Conservation (phyloP, 352 stramenopile species). For the Globisporangium splendens region DNA sequence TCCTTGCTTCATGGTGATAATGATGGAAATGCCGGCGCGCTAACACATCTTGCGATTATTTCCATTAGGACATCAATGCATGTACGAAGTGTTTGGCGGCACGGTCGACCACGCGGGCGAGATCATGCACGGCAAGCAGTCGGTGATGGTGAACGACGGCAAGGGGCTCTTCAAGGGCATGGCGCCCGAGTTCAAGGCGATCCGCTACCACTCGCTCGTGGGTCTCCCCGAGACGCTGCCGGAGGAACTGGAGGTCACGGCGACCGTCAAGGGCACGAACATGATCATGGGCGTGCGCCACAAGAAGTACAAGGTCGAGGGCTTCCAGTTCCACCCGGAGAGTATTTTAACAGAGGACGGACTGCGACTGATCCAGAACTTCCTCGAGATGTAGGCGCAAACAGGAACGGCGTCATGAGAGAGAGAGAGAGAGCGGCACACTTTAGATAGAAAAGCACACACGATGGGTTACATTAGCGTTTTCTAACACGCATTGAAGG, state of each 20-base stretch:
- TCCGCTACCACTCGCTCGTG: conserved; percentile 87
- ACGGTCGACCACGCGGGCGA: conserved; percentile 82
- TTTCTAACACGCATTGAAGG: too few species aligned
- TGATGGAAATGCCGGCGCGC: too few species aligned
- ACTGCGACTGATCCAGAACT: conserved; percentile 84
- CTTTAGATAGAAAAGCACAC: too few species aligned
- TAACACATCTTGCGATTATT: background rate
- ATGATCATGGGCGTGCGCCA: conserved; percentile 91
- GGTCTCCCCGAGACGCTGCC: conserved; percentile 79
- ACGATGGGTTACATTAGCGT: too few species aligned
- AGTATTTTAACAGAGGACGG: conserved; percentile 84
- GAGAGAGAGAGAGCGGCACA: too few species aligned
- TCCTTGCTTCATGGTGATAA: background rate
- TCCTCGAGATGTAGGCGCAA: conserved; percentile 73
- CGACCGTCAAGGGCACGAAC: conserved; percentile 73
- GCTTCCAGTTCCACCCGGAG: conserved; percentile 88
- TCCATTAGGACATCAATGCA: conserved; percentile 79
- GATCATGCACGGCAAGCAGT: conserved; percentile 88
- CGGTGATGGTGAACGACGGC: conserved; percentile 78
- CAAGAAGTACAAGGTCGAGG: conserved; percentile 84
- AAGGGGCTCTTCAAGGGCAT: conserved; percentile 86
- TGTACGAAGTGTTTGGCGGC: conserved; percentile 87
- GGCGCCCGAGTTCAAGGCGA: conserved; percentile 71
- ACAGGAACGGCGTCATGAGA: too few species aligned
- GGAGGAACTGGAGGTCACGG: conserved; percentile 72